These are phyloP conservation scores for Cyclotella sp. DNA, from an alignment of 108 stramenopile genomes.

Conservation along the genomic window DNA sequence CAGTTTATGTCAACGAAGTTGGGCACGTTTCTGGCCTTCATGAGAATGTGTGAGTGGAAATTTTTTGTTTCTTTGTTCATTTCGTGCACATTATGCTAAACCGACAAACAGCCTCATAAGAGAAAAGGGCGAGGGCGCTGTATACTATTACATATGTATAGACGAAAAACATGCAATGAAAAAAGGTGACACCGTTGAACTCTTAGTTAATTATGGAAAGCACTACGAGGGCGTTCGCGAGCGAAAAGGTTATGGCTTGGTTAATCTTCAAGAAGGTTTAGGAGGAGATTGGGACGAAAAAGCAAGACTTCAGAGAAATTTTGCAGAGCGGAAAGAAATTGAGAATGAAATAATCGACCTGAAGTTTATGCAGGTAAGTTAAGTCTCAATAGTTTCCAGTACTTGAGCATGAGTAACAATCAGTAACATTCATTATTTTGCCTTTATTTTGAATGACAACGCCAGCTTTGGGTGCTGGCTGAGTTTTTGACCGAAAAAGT, in stretches of 20 bases:
- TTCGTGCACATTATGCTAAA: neutral
- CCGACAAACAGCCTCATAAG: constrained; percentile 6
- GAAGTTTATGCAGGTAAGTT: neutral
- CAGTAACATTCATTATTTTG: neutral
- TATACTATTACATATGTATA: constrained; percentile 62
- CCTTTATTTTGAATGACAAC: neutral
- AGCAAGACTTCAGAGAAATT: constrained; percentile 54
- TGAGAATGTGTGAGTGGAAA: constrained; percentile 53
- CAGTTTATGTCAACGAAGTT: constrained; percentile 86
- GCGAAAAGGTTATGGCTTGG: constrained; percentile 77
- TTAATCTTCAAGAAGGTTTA: constrained; percentile 39
- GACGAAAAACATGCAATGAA: constrained; percentile 54
- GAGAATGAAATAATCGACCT: constrained; percentile 46
- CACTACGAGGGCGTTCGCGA: constrained; percentile 71
- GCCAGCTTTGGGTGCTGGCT: constrained; percentile 25
- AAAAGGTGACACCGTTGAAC: constrained; percentile 67
- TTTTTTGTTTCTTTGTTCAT: neutral
- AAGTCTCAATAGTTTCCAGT: neutral
- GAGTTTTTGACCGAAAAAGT: constrained; percentile 35
- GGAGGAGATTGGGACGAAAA: constrained; percentile 52
- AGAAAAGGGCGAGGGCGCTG: constrained; percentile 49
- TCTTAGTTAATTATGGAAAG: constrained; percentile 67
- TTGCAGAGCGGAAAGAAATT: constrained; percentile 56
- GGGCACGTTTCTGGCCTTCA: constrained; percentile 54
- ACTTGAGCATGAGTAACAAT: neutral